phyloP scores from a whole-genome alignment of 352 stramenopile genomes.

The Globisporangium viniferum region DNA sequence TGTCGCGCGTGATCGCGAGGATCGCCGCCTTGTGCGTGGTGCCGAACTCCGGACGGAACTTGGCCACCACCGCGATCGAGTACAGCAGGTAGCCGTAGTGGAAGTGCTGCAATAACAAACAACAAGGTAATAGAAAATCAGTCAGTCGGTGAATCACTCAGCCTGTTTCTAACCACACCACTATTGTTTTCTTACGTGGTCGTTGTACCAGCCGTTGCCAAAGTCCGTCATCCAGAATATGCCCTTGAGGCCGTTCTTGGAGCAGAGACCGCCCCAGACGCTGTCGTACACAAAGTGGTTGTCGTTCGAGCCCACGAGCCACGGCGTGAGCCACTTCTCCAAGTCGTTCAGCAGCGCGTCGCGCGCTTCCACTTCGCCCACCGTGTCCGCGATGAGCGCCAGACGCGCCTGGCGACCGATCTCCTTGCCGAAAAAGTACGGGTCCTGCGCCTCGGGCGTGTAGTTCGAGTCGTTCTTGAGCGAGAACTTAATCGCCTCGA shows the following conservation, averaged over 20 bases:
- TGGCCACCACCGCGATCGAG: slow-evolving; percentile 72
- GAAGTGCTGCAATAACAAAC: slow-evolving; percentile 82
- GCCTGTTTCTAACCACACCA: no score
- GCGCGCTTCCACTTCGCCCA: slow-evolving; percentile 44
- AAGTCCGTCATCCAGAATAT: slow-evolving; percentile 91
- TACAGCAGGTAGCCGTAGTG: slow-evolving; percentile 95
- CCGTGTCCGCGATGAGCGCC: slow-evolving; percentile 76
- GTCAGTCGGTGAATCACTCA: not conserved
- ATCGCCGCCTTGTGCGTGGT: slow-evolving; percentile 71
- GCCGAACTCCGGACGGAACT: slow-evolving; percentile 73
- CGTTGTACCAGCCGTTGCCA: slow-evolving; percentile 91
- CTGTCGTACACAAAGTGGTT: slow-evolving; percentile 92
- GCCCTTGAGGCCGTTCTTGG: slow-evolving; percentile 87
- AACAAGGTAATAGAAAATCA: not conserved
- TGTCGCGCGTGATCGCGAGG: slow-evolving; percentile 72
- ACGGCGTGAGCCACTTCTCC: slow-evolving; percentile 68
- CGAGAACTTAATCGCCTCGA: slow-evolving; percentile 50
- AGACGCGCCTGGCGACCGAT: slow-evolving; percentile 70
- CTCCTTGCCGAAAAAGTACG: slow-evolving; percentile 90
- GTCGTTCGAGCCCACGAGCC: slow-evolving; percentile 70
- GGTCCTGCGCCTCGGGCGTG: slow-evolving; percentile 53
- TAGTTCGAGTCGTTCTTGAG: slow-evolving; percentile 70
- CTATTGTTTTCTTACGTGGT: slow-evolving; percentile 54
- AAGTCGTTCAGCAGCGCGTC: slow-evolving; percentile 61
- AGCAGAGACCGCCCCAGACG: slow-evolving; percentile 91